Evolutionary conservation across 257 asterid genomes (phyloP), one percentile per base, ranked within the genome.

Genomic region (Solanum chilense): DNA sequence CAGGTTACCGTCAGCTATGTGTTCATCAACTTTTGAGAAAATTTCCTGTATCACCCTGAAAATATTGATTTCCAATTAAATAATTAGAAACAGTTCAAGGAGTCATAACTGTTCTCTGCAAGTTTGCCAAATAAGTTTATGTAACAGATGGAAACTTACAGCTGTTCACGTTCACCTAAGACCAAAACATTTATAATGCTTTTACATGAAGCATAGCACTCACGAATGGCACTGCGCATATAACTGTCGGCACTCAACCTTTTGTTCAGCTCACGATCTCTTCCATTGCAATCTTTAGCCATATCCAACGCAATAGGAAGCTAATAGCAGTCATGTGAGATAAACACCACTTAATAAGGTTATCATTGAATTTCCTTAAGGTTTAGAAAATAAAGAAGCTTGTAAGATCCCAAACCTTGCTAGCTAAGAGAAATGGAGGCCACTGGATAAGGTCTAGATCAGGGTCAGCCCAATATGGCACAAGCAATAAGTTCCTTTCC

Each of bases 351-450:
- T 80, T 47, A 29, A 29, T 80, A 80, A 47, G 44, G 68, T 29
- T 47, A 58, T 29, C 42, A 47, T 16, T 47, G 29, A 41, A 80
- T 47, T 80, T 80, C 27, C 85, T 47, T 80, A 35, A 74, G 68
- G 42, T 68, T 62, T 45, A 78, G 23, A 37, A 87, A 88, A 83
- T 77, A 75, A 88, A 89, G 87, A 82, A 89, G 76, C 83, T 31
- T 83, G 80, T 16, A 71, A 49, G 86, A 89, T 70, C 39, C 39
- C 88, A 29, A 88, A 95, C 99, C 99, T 94, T 97, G 96, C 98
- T 97, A 83, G 99, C 99, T 87, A 97, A 92, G 87, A 97, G 88
- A 94, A 97, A 97, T 3, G 99, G 99, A 91, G 99, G 99, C 99
- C 99, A 97, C 89, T 95, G 98, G 85, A 94, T 96, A 88, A 95